Evolutionary conservation across 257 asterid species (phyloP).

Genomic region (Solanum rostratum): DNA sequence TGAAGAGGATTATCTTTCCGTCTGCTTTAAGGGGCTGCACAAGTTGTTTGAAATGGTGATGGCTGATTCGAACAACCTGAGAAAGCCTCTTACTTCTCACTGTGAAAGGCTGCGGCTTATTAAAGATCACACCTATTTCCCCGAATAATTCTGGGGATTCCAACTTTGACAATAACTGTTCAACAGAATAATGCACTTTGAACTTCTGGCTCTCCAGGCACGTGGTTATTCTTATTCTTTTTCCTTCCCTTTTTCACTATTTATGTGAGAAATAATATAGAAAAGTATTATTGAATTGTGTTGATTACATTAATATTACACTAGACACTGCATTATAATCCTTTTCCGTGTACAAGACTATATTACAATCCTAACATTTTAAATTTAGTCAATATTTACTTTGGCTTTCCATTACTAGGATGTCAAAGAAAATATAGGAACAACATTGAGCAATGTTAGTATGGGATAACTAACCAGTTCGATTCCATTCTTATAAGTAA

Average conservation of each 20-base stretch:
- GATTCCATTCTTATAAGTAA: slow-evolving; percentile 44
- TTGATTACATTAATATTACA: too few relatives aligned
- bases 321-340: too few relatives aligned
- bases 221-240: too few relatives aligned
- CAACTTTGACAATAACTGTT: slow-evolving; percentile 53
- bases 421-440: neutral
- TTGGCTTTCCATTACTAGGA: too few relatives aligned
- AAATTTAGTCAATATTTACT: too few relatives aligned
- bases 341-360: too few relatives aligned
- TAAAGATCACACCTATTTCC: slow-evolving; percentile 79
- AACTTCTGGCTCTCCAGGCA: too few relatives aligned
- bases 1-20: slow-evolving; percentile 52
- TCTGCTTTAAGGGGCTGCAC: slow-evolving; percentile 51
- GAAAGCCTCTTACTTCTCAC: slow-evolving; percentile 90
- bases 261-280: too few relatives aligned
- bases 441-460: neutral
- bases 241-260: too few relatives aligned
- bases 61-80: slow-evolving; percentile 82
- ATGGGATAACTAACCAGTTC: slow-evolving; percentile 53
- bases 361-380: too few relatives aligned
- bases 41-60: slow-evolving; percentile 83
- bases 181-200: neutral
- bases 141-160: slow-evolving; percentile 70
- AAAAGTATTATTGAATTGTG: too few relatives aligned
- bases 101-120: slow-evolving; percentile 89